Evolutionary conservation across 306 rosid species (phyloP).

Genomic region (Dalbergia oliveri): DNA sequence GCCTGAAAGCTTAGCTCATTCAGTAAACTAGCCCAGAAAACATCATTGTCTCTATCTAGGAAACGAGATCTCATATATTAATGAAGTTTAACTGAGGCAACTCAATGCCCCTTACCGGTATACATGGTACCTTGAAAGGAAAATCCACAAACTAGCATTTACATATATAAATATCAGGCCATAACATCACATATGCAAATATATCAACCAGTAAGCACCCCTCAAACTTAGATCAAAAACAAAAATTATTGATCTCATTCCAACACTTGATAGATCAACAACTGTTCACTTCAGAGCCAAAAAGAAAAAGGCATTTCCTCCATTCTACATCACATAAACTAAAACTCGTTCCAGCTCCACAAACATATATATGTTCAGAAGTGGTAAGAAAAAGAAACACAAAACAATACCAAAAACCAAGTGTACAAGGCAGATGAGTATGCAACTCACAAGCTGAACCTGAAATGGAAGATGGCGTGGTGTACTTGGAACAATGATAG

Average conservation of each 20-base stretch:
- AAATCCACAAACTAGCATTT: slow-evolving; percentile 25
- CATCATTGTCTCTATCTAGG: neutral
- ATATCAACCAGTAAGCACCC: slow-evolving; percentile 11
- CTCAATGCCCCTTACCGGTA: neutral
- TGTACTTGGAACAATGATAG: slow-evolving; percentile 14
- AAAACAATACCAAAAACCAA: neutral
- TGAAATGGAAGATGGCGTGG: slow-evolving; percentile 21
- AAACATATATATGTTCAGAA: slow-evolving; percentile 6
- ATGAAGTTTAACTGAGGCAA: neutral
- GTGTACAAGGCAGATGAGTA: neutral
- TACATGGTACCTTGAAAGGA: slow-evolving; percentile 7
- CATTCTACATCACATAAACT: neutral
- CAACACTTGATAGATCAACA: slow-evolving; percentile 5
- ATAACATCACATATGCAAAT: neutral
- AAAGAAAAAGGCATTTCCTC: neutral
- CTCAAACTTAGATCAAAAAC: neutral
- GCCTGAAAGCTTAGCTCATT: neutral
- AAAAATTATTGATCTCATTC: slow-evolving; percentile 20
- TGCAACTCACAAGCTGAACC: slow-evolving; percentile 35
- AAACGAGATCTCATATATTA: no score
- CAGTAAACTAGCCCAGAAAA: neutral
- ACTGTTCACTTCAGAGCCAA: neutral
- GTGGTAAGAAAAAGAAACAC: neutral
- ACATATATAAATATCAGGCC: slow-evolving; percentile 16
- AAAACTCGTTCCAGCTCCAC: slow-evolving; percentile 18